Conservation (phyloP, 371 early-diverging fungal genomes). For the Mucor indicus region DNA sequence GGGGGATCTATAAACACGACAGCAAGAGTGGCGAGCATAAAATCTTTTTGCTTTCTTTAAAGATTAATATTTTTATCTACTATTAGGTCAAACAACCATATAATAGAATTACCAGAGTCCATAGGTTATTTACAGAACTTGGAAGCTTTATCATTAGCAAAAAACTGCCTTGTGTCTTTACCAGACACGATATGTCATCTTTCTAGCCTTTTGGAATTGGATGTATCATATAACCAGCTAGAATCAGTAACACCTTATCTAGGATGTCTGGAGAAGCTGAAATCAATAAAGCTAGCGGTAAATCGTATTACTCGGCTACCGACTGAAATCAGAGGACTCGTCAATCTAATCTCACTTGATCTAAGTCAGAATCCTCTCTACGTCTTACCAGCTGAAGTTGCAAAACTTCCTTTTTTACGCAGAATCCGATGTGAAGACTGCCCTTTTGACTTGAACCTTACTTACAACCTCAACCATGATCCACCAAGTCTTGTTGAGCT, state of each 20-base stretch:
- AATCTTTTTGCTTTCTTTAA: no score
- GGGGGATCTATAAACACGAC: no score
- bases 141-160: conserved; percentile 24
- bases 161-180: conserved; percentile 53
- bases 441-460: conserved; percentile 22
- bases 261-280: conserved; percentile 32
- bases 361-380: conserved; percentile 58
- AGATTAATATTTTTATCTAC: no score
- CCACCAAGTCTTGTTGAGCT: conserved; percentile 64
- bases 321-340: conserved; percentile 61
- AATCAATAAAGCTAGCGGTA: conserved; percentile 6
- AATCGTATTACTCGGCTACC: conserved; percentile 41
- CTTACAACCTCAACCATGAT: conserved; percentile 20
- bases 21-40: no score
- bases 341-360: conserved; percentile 55
- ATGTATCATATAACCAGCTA: conserved; percentile 48
- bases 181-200: conserved; percentile 65
- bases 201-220: conserved; percentile 52
- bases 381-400: conserved; percentile 24
- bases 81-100: conserved; percentile 21
- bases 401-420: conserved; percentile 51
- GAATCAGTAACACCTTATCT: conserved; percentile 43
- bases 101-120: conserved; percentile 21
- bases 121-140: conserved; percentile 24
- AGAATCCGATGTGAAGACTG: conserved; percentile 49